Evolutionary conservation across 257 asterid genomes (phyloP).

Genomic region (Pogostemon cablin): DNA sequence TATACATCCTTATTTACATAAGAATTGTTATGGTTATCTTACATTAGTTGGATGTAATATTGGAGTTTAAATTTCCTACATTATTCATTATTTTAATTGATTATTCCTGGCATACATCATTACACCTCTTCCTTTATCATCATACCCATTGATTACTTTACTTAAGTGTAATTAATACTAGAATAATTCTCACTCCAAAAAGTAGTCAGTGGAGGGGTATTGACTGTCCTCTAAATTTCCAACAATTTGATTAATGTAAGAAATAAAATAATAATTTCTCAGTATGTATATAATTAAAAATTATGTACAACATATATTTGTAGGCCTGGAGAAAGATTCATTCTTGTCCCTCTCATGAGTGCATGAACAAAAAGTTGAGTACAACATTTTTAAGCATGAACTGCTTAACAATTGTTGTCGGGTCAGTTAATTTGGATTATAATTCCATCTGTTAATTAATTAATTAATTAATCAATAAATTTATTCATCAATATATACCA

Average conservation of each 20-base stretch:
- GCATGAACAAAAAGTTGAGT: constrained; percentile 35
- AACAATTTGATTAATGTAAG: constrained; percentile 29
- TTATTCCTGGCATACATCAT: constrained; percentile 16
- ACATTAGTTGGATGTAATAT: too few relatives aligned
- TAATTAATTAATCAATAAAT: not conserved
- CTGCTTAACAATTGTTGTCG: constrained; percentile 41
- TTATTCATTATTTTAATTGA: too few relatives aligned
- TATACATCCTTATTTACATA: too few relatives aligned
- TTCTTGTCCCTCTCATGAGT: constrained; percentile 44
- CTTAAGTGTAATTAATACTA: constrained; percentile 21
- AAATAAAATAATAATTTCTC: not conserved
- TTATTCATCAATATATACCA: not conserved
- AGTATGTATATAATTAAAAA: constrained; percentile 25
- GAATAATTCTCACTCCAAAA: constrained; percentile 24
- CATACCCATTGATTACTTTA: constrained; percentile 25
- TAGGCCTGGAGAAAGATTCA: constrained; percentile 60
- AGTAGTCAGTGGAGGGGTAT: constrained; percentile 33
- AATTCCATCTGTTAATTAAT: not conserved
- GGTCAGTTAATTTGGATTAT: constrained; percentile 11
- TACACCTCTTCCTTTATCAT: constrained; percentile 22
- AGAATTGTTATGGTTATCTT: too few relatives aligned
- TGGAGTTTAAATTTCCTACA: too few relatives aligned
- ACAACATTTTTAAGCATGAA: constrained; percentile 46
- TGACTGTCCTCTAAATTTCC: constrained; percentile 28
- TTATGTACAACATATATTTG: constrained; percentile 36